These are phyloP conservation scores for Solanum bukasovii DNA, from an alignment of 257 asterid species.

Conservation along the genomic window DNA sequence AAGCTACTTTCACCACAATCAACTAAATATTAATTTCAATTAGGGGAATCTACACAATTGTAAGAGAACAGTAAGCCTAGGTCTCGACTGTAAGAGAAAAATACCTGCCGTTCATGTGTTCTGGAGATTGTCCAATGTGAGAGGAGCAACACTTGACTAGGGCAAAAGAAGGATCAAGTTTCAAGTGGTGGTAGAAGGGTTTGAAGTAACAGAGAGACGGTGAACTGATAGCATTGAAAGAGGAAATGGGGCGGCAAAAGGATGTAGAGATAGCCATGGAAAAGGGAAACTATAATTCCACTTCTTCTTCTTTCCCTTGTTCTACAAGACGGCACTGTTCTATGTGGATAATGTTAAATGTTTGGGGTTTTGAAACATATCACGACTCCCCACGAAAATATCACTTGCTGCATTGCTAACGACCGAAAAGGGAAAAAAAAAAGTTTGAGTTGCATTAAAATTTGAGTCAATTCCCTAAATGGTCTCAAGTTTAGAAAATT, in stretches of 20 bases:
- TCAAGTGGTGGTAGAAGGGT: conserved; percentile 16
- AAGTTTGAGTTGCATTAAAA: background rate
- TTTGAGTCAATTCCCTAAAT: too few relatives aligned
- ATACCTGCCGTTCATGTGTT: conserved; percentile 46
- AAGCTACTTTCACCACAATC: background rate
- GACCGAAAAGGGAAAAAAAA: background rate
- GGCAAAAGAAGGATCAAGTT: conserved; percentile 19
- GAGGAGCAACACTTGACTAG: conserved; percentile 42
- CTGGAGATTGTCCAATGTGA: conserved; percentile 33
- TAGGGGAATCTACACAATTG: background rate
- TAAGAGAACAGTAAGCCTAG: background rate
- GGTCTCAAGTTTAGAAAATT: too few relatives aligned
- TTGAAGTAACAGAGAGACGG: conserved; percentile 30
- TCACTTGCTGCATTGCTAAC: background rate
- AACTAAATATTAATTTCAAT: background rate
- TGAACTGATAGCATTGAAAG: conserved; percentile 8
- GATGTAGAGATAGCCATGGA: conserved; percentile 35
- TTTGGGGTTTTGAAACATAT: background rate
- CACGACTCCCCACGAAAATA: background rate
- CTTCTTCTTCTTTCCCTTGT: too few relatives aligned
- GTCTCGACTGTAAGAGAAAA: background rate
- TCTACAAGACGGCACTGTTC: background rate
- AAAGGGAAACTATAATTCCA: background rate
- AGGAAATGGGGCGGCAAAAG: conserved; percentile 22
- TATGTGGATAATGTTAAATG: background rate